Base-by-base conservation (phyloP, 176 grass and related monocot species). In the Oryza meridionalis region DNA sequence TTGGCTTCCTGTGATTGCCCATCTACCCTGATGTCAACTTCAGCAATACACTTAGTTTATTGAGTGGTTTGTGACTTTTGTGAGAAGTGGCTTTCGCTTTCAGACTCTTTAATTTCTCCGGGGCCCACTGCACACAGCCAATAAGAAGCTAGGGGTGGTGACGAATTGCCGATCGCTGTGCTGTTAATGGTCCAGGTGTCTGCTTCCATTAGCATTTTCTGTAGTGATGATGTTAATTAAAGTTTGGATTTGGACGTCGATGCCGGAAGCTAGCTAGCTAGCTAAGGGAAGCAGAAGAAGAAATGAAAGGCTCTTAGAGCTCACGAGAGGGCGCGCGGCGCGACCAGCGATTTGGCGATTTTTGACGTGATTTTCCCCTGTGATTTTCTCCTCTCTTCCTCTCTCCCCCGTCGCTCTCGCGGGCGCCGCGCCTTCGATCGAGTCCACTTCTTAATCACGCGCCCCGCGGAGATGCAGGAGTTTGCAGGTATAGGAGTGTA, bases 171-270 rank as follows among this genome's bases (percentile, higher is more conserved):
- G 51, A 58, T 14, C 51, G 51, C 5, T 29, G 37, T 26, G 19
- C 67, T 19, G 65, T 4, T 38, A 84, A 80, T 81, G 77, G 70
- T 84, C 81, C 82, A 80, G 42, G 32, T 85, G 82, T 89, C 21
- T 5, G 64, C n/a, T 63, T 62, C 21, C 8, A 17, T 62, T 67
- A 50, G 55, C 26, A 50, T 37, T 22, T 49, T 49, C 50, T 35
- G 26, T 33, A 72, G 75, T 27, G 75, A 75, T 80, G 76, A 63
- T 85, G 70, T 42, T 69, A 76, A 85, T 81, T 81, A 70, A 81
- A 89, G 77, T 2, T 13, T 16, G 24, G 82, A 85, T 70, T 49
- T 85, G 82, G 77, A 85, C 38, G 63, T 88, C 7, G 70, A 89
- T 80, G 70, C 3, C 2, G 24, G 44, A 69, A 69, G 53, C 6